Base-by-base conservation (phyloP, 1,284 basidiomycete genomes). In the Cronartium quercuum region DNA sequence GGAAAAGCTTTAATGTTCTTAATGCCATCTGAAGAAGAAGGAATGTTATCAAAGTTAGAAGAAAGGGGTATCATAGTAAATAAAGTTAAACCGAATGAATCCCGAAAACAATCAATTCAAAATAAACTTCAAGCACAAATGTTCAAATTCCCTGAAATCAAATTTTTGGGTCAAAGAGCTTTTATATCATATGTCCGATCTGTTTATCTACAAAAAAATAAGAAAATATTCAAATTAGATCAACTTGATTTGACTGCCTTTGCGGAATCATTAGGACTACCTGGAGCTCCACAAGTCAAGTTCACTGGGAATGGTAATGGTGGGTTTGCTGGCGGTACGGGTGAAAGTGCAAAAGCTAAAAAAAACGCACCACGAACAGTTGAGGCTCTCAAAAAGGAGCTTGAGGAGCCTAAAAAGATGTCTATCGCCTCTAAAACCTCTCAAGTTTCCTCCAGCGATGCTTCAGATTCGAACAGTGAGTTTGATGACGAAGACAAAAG, bases 141-240 rank as follows among this genome's bases (percentile, higher is more conserved):
- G 1, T 98, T 98, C 85, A 89, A 94, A 83, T 94, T 96, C 77
- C 91, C 94, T 0, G 93, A 98, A 82, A 90, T 98, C 82, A 99
- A 98, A 82, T 96, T 98, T 81, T 87, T 98, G 6, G 96, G 90
- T 6, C 95, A 98, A 82, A 84, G 91, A 75, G 92, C 95, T 0
- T 97, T 98, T 81, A 91, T 98, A 21, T 96, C 94, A 4, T 98
- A 99, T 82, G 86, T 98, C 78, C 91, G 93, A 24, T 96, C 94
- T 0, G 85, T 99, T 44, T 86, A 96, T 81, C 84, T 98, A 37
- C 94, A 98, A 79, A 95, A 93, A 82, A 90, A 98, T 84, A 98
- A 98, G 82, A 85, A 88, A 0, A 88, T 94, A 77, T 98, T 98
- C 85, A 90, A 93, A 80, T 83, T 98, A 37, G 86, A 87, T 2